Conservation (phyloP, 768 basidiomycete species). For the Amanita exitialis region DNA sequence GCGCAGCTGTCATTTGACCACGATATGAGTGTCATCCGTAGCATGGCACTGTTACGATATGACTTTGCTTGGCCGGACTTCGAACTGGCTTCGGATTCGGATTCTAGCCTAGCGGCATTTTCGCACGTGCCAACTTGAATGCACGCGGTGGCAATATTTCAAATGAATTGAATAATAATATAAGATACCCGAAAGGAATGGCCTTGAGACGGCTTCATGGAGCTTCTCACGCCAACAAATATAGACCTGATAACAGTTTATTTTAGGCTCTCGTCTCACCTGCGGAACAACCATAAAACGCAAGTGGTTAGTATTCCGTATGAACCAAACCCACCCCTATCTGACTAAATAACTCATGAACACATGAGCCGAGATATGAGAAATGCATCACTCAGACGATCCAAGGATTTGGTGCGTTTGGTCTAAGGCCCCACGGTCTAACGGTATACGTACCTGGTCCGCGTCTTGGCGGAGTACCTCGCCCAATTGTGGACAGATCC, state of each 20-base stretch:
- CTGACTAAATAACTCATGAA: background rate
- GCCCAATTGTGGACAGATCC: background rate
- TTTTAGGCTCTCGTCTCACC: background rate
- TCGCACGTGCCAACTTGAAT: background rate
- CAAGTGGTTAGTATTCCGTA: background rate
- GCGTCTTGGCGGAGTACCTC: background rate
- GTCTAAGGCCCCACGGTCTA: background rate
- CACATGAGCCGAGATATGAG: background rate
- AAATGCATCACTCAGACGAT: background rate
- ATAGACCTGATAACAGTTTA: background rate
- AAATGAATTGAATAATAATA: no score
- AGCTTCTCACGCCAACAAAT: background rate
- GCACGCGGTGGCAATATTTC: no score
- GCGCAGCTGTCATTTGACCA: background rate
- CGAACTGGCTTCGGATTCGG: background rate
- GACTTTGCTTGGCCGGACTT: background rate
- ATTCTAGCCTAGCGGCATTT: background rate
- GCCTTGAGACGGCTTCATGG: no score
- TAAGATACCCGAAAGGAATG: no score
- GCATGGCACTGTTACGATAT: background rate
- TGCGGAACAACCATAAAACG: background rate
- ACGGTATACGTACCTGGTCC: background rate
- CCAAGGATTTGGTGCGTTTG: background rate
- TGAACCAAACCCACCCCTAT: conserved; percentile 1
- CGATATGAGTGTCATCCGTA: background rate